Evolutionary conservation across 768 basidiomycete genomes (phyloP).

Genomic region (Agrocybe pediades): DNA sequence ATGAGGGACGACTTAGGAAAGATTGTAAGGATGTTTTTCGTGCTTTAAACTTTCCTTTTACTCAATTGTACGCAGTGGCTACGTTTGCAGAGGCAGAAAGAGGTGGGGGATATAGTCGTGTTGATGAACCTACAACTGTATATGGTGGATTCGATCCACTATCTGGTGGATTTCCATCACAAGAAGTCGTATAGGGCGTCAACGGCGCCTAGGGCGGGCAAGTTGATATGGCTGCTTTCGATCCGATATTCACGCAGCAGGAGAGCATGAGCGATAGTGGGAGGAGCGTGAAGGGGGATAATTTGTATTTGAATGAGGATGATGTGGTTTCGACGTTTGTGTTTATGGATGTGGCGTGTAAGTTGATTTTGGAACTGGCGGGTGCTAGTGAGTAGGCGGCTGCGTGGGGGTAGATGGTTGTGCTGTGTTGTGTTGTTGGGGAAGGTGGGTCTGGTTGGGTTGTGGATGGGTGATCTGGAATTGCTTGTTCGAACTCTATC

Average conservation of each 20-base stretch:
- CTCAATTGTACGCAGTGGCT: conserved; percentile 49
- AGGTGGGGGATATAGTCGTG: conserved; percentile 90
- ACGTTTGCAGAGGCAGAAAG: conserved; percentile 85
- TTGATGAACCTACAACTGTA: conserved; percentile 98
- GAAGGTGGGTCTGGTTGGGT: not conserved
- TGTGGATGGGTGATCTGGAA: too few relatives aligned
- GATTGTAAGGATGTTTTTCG: conserved; percentile 70
- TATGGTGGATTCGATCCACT: conserved; percentile 94
- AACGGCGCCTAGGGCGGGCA: conserved; percentile 64
- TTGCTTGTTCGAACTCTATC: too few relatives aligned
- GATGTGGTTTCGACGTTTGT: conserved; percentile 86
- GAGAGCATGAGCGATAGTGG: conserved; percentile 48
- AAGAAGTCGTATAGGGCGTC: conserved; percentile 90
- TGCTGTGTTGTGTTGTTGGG: not conserved
- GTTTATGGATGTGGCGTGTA: conserved; percentile 95
- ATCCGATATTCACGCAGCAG: conserved; percentile 47
- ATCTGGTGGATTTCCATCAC: conserved; percentile 98
- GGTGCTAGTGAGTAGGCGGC: conserved; percentile 44
- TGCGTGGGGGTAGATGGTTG: not conserved
- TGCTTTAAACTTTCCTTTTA: not conserved
- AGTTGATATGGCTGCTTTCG: conserved; percentile 63
- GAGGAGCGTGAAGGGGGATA: conserved; percentile 57
- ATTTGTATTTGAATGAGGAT: conserved; percentile 45
- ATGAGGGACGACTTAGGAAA: conserved; percentile 81
- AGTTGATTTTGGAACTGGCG: conserved; percentile 91